Conservation (phyloP, 192 early-diverging fungal genomes). For the Backusella tuberculispora region DNA sequence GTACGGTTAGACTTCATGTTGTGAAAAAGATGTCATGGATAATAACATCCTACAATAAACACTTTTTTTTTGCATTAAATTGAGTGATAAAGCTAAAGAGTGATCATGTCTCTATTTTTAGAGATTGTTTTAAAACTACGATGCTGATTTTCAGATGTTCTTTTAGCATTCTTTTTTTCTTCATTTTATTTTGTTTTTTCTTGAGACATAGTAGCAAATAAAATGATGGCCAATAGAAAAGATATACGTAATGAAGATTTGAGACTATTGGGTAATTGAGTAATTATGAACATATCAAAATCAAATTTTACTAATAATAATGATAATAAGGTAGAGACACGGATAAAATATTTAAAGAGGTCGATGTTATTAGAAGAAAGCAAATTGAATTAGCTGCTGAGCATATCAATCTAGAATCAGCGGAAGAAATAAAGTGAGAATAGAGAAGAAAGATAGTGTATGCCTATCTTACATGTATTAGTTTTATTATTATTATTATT, state of each 20-base stretch:
- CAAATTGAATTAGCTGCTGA: conserved; percentile 35
- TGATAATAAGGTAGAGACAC: conserved; percentile 25
- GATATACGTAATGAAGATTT: conserved; percentile 4
- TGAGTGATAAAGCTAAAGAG: too few relatives aligned
- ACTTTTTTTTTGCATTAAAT: too few relatives aligned
- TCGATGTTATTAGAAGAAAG: conserved; percentile 31
- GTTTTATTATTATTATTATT: not conserved
- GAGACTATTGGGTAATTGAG: conserved; percentile 21
- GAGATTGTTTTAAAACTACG: too few relatives aligned
- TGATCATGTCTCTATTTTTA: too few relatives aligned
- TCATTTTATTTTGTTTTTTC: too few relatives aligned
- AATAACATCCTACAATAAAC: too few relatives aligned
- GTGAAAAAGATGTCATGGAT: too few relatives aligned
- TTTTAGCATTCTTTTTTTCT: too few relatives aligned
- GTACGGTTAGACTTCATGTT: too few relatives aligned
- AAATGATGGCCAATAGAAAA: not conserved
- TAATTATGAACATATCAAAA: not conserved
- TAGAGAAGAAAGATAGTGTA: not conserved
- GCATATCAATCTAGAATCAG: conserved; percentile 30
- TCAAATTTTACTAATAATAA: not conserved
- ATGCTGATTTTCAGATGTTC: too few relatives aligned
- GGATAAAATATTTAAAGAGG: conserved; percentile 29
- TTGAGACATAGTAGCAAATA: not conserved
- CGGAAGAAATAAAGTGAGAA: conserved; percentile 16
- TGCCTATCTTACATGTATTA: not conserved